Evolutionary conservation across 805 yeast species (phyloP).

Genomic region (Pichia heedii): DNA sequence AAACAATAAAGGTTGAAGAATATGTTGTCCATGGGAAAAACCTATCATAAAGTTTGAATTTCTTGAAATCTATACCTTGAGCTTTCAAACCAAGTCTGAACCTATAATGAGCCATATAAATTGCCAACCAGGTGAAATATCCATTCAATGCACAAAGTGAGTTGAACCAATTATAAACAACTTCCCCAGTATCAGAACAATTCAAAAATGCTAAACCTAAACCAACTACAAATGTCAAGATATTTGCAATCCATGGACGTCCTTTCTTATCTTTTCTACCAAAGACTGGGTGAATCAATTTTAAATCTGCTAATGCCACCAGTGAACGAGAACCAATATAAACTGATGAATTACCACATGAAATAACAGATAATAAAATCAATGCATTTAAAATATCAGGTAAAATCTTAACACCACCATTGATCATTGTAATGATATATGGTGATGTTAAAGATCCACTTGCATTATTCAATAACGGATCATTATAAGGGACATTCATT

Average conservation of each 20-base stretch:
- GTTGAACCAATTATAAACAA: slow-evolving; percentile 56
- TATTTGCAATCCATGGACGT: slow-evolving; percentile 49
- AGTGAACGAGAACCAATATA: slow-evolving; percentile 45
- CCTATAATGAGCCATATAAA: slow-evolving; percentile 47
- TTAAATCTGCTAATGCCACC: slow-evolving; percentile 47
- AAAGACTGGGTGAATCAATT: slow-evolving; percentile 51
- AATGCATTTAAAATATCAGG: slow-evolving; percentile 58
- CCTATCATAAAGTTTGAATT: slow-evolving; percentile 42
- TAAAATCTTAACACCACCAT: slow-evolving; percentile 41
- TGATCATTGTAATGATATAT: slow-evolving; percentile 51
- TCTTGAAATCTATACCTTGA: slow-evolving; percentile 34
- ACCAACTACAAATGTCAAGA: slow-evolving; percentile 44
- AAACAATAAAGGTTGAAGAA: slow-evolving; percentile 32
- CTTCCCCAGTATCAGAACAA: slow-evolving; percentile 45
- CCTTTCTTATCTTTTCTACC: slow-evolving; percentile 50
- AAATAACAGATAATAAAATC: slow-evolving; percentile 44
- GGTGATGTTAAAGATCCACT: slow-evolving; percentile 57
- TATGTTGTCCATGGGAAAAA: slow-evolving; percentile 41
- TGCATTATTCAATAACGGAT: slow-evolving; percentile 34
- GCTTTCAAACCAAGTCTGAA: slow-evolving; percentile 46
- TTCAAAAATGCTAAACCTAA: slow-evolving; percentile 52
- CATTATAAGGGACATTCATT: slow-evolving; percentile 50
- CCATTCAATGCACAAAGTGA: slow-evolving; percentile 56
- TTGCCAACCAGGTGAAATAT: slow-evolving; percentile 53
- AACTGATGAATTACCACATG: slow-evolving; percentile 54